Evolutionary conservation across 2,329 filamentous ascomycete genomes (phyloP).

Genomic region (Aspergillus sp.): DNA sequence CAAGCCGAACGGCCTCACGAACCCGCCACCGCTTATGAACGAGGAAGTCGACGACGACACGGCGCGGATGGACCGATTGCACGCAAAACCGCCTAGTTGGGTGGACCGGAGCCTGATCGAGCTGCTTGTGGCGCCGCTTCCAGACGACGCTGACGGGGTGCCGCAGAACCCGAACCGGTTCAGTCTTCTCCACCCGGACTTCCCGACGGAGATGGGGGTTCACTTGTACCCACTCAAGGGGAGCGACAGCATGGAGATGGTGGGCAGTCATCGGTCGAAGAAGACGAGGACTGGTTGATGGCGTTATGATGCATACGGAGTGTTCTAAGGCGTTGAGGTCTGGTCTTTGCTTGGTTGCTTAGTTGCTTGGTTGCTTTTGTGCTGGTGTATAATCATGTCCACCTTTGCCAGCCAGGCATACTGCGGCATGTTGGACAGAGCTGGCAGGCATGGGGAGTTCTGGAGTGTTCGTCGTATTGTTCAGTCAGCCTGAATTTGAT

Average conservation of each 20-base stretch:
- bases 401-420: too few species aligned
- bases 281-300: conserved; percentile 2
- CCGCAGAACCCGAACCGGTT: conserved; percentile 26
- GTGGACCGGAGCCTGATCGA: conserved; percentile 35
- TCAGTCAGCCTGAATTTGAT: too few species aligned
- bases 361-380: not conserved
- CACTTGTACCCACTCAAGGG: conserved; percentile 30
- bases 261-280: conserved; percentile 3
- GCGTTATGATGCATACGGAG: too few species aligned
- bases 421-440: too few species aligned
- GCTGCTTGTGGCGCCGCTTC: conserved; percentile 25
- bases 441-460: too few species aligned
- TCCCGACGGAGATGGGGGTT: conserved; percentile 34
- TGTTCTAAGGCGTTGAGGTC: too few species aligned
- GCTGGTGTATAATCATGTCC: too few species aligned
- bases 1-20: conserved; percentile 34
- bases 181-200: conserved; percentile 36
- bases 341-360: not conserved
- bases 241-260: conserved; percentile 1
- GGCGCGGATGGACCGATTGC: conserved; percentile 31
- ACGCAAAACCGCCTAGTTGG: conserved; percentile 29
- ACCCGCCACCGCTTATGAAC: conserved; percentile 35
- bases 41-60: conserved; percentile 40
- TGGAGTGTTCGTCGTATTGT: too few species aligned
- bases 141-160: conserved; percentile 21